Evolutionary conservation across 2,329 filamentous ascomycete species (phyloP), one percentile per base, ranked within the genome.

Genomic region (Chaetomium globosum): DNA sequence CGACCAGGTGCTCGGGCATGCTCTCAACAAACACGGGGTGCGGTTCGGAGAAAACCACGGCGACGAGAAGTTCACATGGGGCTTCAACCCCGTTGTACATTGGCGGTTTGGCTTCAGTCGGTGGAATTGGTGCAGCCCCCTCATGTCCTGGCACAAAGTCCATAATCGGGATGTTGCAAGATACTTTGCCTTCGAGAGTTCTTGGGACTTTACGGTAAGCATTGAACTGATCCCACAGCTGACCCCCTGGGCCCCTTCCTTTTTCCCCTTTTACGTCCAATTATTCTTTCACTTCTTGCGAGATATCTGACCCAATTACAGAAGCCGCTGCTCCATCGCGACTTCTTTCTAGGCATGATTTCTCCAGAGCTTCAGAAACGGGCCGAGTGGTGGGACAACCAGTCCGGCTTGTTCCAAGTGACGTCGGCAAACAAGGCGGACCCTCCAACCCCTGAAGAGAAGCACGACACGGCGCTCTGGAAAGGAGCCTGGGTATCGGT

Each of bases 141-240:
- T 67, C n/a, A 55, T 65, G 30, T 65, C 62, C 5, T 67, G 62
- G 62, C 65, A 67, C 48, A 65, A 67, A 30, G 65, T 67, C 10
- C 65, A 67, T n/a, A 62, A 52, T 12, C 54, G 62, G 28, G 65
- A 67, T 21, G 62, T 67, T 39, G 65, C 65, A 8, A 59, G 59
- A 33, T 67, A 67, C 16, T 61, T 63, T 9, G 55, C 36, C 1
- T 55, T 67, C 21, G 65, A 65, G 39, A 51, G 28, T 4, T 2
- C 46, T 2, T 65, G 62, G 65, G 56, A 64, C 30, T 61, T 61
- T 21, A 53, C 55, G 19, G 61, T 63, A 46, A 63, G 61, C 56
- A n/a, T n/a, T n/a, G n/a, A n/a, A 23, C 8, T n/a, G 13, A 48
- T 43, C 16, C 36, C 13, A 12, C 23, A 4, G 12, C n/a, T 10